Evolutionary conservation across 2,329 filamentous ascomycete genomes (phyloP).

Genomic region (Teratosphaeria epicoccoides): DNA sequence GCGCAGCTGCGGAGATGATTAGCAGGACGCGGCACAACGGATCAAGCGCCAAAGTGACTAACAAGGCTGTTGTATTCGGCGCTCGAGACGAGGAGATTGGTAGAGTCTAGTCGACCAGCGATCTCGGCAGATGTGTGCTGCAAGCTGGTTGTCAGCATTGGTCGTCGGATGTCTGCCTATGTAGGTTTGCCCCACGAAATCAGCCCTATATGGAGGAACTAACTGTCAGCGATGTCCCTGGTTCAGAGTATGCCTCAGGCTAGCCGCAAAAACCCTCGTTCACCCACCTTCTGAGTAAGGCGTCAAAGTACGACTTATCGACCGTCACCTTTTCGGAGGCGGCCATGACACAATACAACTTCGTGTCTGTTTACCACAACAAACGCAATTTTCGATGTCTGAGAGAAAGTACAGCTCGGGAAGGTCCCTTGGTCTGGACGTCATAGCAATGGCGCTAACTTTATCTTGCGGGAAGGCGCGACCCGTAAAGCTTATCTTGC

Average conservation of each 20-base stretch:
- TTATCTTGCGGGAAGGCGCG: no score
- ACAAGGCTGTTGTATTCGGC: slow-evolving; percentile 53
- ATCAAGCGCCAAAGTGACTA: slow-evolving; percentile 13
- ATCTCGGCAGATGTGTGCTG: slow-evolving; percentile 18
- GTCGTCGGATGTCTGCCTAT: neutral
- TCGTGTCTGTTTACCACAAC: neutral
- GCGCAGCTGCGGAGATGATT: slow-evolving; percentile 23
- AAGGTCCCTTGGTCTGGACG: neutral
- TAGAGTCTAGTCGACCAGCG: slow-evolving; percentile 12
- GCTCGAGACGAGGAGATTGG: slow-evolving; percentile 45
- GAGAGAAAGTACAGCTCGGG: neutral
- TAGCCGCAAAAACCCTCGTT: slow-evolving; percentile 9
- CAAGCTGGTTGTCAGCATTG: neutral
- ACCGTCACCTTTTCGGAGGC: slow-evolving; percentile 42
- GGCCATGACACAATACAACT: slow-evolving; percentile 21
- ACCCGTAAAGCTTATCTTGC: neutral
- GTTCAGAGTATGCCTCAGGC: neutral
- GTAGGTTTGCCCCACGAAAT: slow-evolving; percentile 16
- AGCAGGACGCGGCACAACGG: neutral
- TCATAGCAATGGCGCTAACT: no score
- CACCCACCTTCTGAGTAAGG: slow-evolving; percentile 51
- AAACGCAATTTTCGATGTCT: neutral
- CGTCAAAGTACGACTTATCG: slow-evolving; percentile 51
- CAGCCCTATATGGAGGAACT: slow-evolving; percentile 16
- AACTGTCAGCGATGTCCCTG: slow-evolving; percentile 7